Evolutionary conservation across 768 basidiomycete genomes (phyloP), one percentile per base, ranked within the genome.

Genomic region (Pleurotus sapidus): DNA sequence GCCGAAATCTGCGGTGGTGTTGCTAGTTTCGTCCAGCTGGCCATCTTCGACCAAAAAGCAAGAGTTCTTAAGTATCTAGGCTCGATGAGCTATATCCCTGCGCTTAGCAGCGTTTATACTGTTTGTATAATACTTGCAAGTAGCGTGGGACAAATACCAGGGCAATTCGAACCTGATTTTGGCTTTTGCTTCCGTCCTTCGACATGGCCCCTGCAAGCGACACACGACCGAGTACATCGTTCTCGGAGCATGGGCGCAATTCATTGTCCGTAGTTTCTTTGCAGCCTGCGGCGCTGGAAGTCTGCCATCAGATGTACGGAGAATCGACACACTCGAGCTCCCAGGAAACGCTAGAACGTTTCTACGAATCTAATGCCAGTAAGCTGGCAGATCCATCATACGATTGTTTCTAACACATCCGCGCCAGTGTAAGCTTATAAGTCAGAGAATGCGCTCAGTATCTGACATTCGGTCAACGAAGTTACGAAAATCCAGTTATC

Each of bases 401-500:
- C 50, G 46, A 25, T 60, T 25, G 23, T 55, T 27, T 48, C 38
- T 34, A 34, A 34, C 30, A 40, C 58, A 56, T 57, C 47, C 51
- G 58, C 50, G 43, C 12, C 51, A 80, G 77, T 74, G 78, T 80
- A 69, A 77, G 80, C 64, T 39, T 15, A 3, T 3, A 48, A 5
- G 20, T 51, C 47, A 50, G 40, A 46, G 45, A 57, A 64, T 47
- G 65, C 63, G 27, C 39, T 42, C 11, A 34, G 34, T 66, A 47
- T 65, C 38, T 37, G 5, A 54, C 45, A 17, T 15, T 8, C 34
- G 4, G 17, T 37, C 39, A 14, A 23, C 0, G 15, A 60, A 88
- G 87, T 64, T 92, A 92, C 64, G 89, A 92, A 72, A 92, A 92
- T 64, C 91, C 91, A 3, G 68, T 88, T 60, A 66, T 92, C 40